Evolutionary conservation across 1,139 yeast genomes (phyloP), one percentile per base, ranked within the genome.

Genomic region (Hanseniaspora gamundiae): DNA sequence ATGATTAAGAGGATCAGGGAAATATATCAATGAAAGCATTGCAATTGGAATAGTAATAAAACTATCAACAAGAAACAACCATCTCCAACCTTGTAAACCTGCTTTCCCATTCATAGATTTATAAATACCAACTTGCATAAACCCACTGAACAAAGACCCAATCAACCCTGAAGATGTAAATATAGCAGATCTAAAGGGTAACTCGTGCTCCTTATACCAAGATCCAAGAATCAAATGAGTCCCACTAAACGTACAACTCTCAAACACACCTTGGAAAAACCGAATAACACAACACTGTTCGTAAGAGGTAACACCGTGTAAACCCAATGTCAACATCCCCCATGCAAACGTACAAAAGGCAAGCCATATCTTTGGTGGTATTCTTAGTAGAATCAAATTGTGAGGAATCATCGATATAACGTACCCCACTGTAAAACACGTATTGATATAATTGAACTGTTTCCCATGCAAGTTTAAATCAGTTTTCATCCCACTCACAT

Each of bases 11-110:
- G 71, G 64, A 51, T 75, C 80, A 16, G 81, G 81, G 59, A 76
- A 74, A 52, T 69, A 71, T 13, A 76, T 47, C 41, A 75, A 68
- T 1, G 81, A 80, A 47, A 71, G 72, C 21, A 74, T 45, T 4
- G 74, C 71, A 39, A 77, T 71, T 2, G 77, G 77, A 4, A 74
- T 48, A 0, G 81, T 74, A 27, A 76, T 68, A 29, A 74, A 59
- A 43, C 77, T 78, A 56, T 77, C 84, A 48, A 78, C 69, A 44
- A 78, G 73, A 53, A 78, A 79, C 45, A 78, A 65, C 84, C 85
- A 78, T 59, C 78, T 71, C 85, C 85, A 79, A 2, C 81, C 74
- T 16, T 64, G 71, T 38, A 75, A 61, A 0, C 82, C 81, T 26
- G 55, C 57, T 4, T 52, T 54, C 11, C 74, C 76, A 47, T 70